phyloP scores from a whole-genome alignment of 208 protist species.

The Phytomonas francai region DNA sequence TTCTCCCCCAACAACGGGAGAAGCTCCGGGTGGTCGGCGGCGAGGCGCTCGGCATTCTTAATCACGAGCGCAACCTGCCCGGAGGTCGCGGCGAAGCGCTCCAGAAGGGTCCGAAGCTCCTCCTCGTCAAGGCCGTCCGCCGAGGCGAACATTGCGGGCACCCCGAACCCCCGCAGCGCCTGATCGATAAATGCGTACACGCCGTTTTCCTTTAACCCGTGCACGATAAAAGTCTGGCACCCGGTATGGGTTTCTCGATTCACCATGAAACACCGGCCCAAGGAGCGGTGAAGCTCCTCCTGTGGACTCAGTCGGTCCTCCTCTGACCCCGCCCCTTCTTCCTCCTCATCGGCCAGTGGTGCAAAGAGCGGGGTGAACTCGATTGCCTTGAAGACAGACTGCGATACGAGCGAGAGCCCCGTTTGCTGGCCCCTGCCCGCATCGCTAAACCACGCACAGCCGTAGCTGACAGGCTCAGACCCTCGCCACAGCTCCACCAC shows the following conservation, averaged over 20 bases:
- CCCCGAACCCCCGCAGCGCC: conserved; percentile 26
- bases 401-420: conserved; percentile 29
- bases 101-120: conserved; percentile 24
- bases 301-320: background rate
- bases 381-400: conserved; percentile 10
- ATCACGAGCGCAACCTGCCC: conserved; percentile 39
- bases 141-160: conserved; percentile 27
- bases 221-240: conserved; percentile 45
- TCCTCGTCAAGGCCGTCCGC: conserved; percentile 36
- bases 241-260: background rate
- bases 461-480: background rate
- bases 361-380: conserved; percentile 49
- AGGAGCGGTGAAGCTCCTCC: background rate
- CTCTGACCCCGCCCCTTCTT: background rate
- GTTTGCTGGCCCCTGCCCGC: conserved; percentile 1
- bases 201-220: conserved; percentile 61
- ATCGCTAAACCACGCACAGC: conserved; percentile 8
- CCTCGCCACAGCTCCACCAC: conserved; percentile 21
- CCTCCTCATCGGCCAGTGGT: conserved; percentile 11
- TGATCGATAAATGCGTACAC: conserved; percentile 39
- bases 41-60: conserved; percentile 47
- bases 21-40: conserved; percentile 25
- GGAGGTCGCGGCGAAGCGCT: conserved; percentile 18
- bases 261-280: background rate
- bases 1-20: conserved; percentile 25